Base-by-base conservation (phyloP, 495 filamentous ascomycete genomes). In the Paragyromitra xinjiangensis region DNA sequence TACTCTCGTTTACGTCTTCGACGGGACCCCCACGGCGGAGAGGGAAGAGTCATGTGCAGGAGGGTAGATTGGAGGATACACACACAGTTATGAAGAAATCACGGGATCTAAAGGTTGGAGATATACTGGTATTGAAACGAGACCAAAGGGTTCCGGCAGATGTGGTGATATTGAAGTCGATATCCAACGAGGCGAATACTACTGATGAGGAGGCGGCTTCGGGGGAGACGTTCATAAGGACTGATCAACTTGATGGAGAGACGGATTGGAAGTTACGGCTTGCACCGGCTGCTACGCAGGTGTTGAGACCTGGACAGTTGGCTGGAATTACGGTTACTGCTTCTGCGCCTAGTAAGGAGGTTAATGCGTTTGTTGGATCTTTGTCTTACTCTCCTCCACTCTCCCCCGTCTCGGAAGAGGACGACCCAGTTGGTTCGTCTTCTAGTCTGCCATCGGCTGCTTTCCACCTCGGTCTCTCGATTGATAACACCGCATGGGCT, bases 401-500 rank as follows among this genome's bases (percentile, higher is more conserved):
- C 16, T 12, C 56, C 5, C 19, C 66, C 16, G 22, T 63, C 14
- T 8, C 34, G n/a, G 80, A 76, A 37, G 40, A 61, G 7, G 53
- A 56, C 6, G 45, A 67, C 14, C 55, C 44, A 29, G 29, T 48
- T 11, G 65, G 42, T n/a, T 79, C 77, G n/a, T 78, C 75, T 1
- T 67, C 45, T 24, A 68, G 58, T 24, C 37, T 59, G n/a, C 53
- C 53, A 26, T 29, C 86, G 85, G 51, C 84, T 85, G 80, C 82
- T 81, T 61, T 86, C 70, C 91, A 91, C 9, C 87, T 91, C 1
- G 90, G 95, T 0, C 86, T 99, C 51, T 92, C 89, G 2, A 97
- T 98, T 74, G 96, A 99, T 84, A 98, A 98, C 81, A 99, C 96
- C 11, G 95, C 96, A 2, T 99, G 96, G 96, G 94, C 94, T 16